Base-by-base conservation (phyloP, 306 rosid species). In the Mimosa bimucronata region DNA sequence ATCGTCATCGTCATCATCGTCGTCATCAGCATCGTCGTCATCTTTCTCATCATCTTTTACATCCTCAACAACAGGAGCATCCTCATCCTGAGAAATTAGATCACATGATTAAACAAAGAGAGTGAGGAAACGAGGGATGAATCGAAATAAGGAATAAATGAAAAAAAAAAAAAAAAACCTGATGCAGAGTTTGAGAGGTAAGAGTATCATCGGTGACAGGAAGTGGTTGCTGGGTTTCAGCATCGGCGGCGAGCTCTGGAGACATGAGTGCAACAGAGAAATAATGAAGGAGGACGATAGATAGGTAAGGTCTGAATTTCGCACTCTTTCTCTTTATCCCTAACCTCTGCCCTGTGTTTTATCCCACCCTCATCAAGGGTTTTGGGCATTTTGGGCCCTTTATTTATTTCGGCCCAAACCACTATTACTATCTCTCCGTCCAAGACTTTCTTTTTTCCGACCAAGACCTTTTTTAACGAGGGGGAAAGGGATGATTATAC, bases 21-120 rank as follows among this genome's bases (percentile, higher is more conserved):
- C 97, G 0, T 91, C 93, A 0, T 89, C 93, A 0, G 84, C 91
- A 0, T 87, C 93, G 0, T 66, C 90, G 0, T 89, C 87, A 6
- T 89, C 89, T 7, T 87, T 68, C 53, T 89, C 94, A 26, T 87
- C 93, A 10, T 90, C 93, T 79, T 90, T 92, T 26, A 90, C 92
- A 46, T 92, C 97, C 87, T 92, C 96, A 5, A 92, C 88, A 53
- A 89, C 79, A 16, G 91, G 92, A 60, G 87, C 87, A 66, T 88
- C 91, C 6, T 88, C 91, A 21, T 83, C 85, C 94, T 89, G 72
- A n/a, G 25, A 57, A 78, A 57, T 29, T 1, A 16, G 9, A 72
- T 82, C 48, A 40, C 2, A 3, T 0, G 30, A 7, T 7, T 2
- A 64, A 34, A 12, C 25, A 19, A 31, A 72, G 62, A 18, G 41